Conservation (phyloP, 2,329 filamentous ascomycete species). For the Ampelomyces quisqualis region DNA sequence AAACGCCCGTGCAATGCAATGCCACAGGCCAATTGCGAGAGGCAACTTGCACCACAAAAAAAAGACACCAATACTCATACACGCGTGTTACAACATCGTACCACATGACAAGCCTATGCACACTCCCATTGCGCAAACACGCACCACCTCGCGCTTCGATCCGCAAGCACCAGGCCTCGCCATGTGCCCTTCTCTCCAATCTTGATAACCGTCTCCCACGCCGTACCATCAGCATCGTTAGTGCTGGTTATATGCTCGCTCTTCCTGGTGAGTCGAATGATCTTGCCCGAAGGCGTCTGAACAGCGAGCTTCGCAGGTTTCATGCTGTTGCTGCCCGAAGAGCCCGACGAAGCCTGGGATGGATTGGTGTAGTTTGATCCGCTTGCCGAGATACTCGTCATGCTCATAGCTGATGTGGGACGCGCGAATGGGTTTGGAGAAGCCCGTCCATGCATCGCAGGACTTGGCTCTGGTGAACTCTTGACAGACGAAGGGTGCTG, state of each 20-base stretch:
- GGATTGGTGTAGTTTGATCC: constrained; percentile 56
- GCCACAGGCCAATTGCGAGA: background rate
- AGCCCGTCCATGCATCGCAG: constrained; percentile 46
- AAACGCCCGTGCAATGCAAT: constrained; percentile 14
- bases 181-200: constrained; percentile 79
- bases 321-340: constrained; percentile 56
- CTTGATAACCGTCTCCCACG: constrained; percentile 90
- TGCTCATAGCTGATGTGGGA: constrained; percentile 61
- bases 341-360: constrained; percentile 59
- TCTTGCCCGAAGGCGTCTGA: constrained; percentile 91
- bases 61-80: constrained; percentile 3
- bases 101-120: constrained; percentile 3
- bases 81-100: background rate
- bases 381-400: constrained; percentile 57
- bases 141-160: constrained; percentile 82
- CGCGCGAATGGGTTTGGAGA: constrained; percentile 56
- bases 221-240: constrained; percentile 69
- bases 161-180: constrained; percentile 78
- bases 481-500: constrained; percentile 74
- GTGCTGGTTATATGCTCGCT: constrained; percentile 61
- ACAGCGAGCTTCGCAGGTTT: constrained; percentile 97
- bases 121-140: constrained; percentile 82
- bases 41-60: background rate
- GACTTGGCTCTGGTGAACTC: constrained; percentile 37
- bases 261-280: constrained; percentile 81